Conservation (phyloP, 805 yeast species). For the Sporopachydermia quercuum region DNA sequence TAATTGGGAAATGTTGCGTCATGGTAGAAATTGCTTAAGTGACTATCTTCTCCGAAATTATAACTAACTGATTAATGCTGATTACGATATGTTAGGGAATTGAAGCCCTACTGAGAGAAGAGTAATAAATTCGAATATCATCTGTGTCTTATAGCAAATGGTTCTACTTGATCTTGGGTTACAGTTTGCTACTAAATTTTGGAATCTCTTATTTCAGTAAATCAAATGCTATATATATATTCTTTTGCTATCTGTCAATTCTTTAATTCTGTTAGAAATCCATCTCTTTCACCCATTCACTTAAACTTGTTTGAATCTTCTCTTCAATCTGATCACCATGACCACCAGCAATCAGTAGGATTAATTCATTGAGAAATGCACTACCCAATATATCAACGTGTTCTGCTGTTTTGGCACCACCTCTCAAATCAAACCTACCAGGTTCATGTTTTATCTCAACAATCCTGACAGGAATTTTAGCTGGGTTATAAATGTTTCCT, state of each 20-base stretch:
- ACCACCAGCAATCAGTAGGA: slow-evolving; percentile 74
- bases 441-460: slow-evolving; percentile 94
- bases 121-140: too few relatives aligned
- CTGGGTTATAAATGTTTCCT: slow-evolving; percentile 64
- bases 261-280: slow-evolving; percentile 22
- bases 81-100: too few relatives aligned
- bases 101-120: too few relatives aligned
- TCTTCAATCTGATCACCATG: slow-evolving; percentile 52
- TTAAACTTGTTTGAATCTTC: slow-evolving; percentile 40
- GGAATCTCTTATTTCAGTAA: too few relatives aligned
- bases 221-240: neutral
- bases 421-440: slow-evolving; percentile 83
- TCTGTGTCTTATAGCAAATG: too few relatives aligned
- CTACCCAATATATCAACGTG: slow-evolving; percentile 95
- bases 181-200: too few relatives aligned
- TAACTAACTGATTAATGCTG: too few relatives aligned
- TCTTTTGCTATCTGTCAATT: neutral
- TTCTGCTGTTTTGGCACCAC: slow-evolving; percentile 95
- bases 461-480: slow-evolving; percentile 49
- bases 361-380: slow-evolving; percentile 78
- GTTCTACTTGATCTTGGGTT: too few relatives aligned
- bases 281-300: slow-evolving; percentile 44
- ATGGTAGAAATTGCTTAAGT: too few relatives aligned
- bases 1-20: too few relatives aligned
- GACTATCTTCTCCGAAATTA: too few relatives aligned